Base-by-base conservation (phyloP, 352 stramenopile species). In the Pythium dissimile region DNA sequence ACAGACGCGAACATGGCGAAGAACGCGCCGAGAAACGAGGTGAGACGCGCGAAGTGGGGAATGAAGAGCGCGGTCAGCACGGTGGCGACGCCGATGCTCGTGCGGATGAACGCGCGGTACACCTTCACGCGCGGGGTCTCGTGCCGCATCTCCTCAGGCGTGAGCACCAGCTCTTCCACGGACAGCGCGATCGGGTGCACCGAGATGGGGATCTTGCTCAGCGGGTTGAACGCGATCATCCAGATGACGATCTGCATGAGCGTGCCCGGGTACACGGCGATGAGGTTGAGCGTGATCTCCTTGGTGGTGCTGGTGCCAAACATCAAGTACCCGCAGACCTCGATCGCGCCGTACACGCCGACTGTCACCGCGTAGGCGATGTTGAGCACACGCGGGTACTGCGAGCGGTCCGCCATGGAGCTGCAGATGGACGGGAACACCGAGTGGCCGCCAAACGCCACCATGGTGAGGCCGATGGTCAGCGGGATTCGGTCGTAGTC, bases 401-500 rank as follows among this genome's bases (percentile, higher is more conserved):
- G 54, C 7, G 60, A 39, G 26, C 73, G 73, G 61, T 89, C 73
- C 6, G 67, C 60, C 69, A 95, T 82, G 38, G 86, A 93, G 66
- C 76, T 86, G 60, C 88, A 94, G 52, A 95, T 95, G n/a, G 80
- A 90, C n/a, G 83, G 86, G 63, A 95, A 94, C 28, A 92, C 82
- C 24, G 84, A 92, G 70, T 95, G 86, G 28, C 86, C 86, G 12
- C 83, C 86, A 32, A 95, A 95, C 31, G 84, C 84, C 28, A 95
- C 86, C 79, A 94, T 93, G 3, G 81, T 89, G 12, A 95, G 73
- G 3, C 86, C 86, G 62, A 95, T 95, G 16, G 79, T 65, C 9
- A 93, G 64, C 28, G 85, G 80, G 35, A 92, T 86, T 9, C 79
- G 77, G 16, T 93, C 80, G 23, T 49, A 30, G 52, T 89, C 77